Evolutionary conservation across 2,329 filamentous ascomycete species (phyloP), one percentile per base, ranked within the genome.

Genomic region (Curvularia sp.): DNA sequence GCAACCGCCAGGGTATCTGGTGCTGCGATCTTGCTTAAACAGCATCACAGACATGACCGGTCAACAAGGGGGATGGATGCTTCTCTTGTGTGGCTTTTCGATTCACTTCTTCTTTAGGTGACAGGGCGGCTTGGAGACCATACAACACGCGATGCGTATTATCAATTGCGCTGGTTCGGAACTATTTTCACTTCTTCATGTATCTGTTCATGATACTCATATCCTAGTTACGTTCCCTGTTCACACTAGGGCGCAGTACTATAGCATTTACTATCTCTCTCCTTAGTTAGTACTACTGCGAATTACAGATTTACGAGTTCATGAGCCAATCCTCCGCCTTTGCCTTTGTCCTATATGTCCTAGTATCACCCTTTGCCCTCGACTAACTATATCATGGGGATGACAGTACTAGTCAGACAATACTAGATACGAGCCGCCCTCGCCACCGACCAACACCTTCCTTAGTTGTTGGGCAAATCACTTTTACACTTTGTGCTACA

Each of bases 1-100:
- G 58, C 35, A 43, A 57, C 30, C 4, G 43, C 59, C 48, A 56
- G 38, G 67, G 64, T 61, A 72, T 74, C 61, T 75, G 72, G 72
- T 63, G 60, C 64, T 75, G 72, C 64, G 72, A 75, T 65, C 50
- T 74, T 28, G 70, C 69, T 42, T 74, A 73, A 61, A 57, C 57
- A 53, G 30, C 43, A 24, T 43, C 22, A 44, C 8, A 28, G 24
- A 18, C 3, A 35, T 46, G 4, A 58, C 31, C 51, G 46, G 46
- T 26, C 42, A 24, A 15, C 5, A 38, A 24, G 24, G 38, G 46
- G 55, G 38, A 41, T 47, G 28, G 30, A 49, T 44, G 28, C 28
- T 22, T 48, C 28, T 22, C 44, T 35, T 33, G 44, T 30, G 30
- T 15, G 12, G 44, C 30, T 50, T 30, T 50, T 41, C 48, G 35